Evolutionary conservation across 148 eudicot genomes (phyloP), one percentile per base, ranked within the genome.

Genomic region (Chenopodium formosanum): DNA sequence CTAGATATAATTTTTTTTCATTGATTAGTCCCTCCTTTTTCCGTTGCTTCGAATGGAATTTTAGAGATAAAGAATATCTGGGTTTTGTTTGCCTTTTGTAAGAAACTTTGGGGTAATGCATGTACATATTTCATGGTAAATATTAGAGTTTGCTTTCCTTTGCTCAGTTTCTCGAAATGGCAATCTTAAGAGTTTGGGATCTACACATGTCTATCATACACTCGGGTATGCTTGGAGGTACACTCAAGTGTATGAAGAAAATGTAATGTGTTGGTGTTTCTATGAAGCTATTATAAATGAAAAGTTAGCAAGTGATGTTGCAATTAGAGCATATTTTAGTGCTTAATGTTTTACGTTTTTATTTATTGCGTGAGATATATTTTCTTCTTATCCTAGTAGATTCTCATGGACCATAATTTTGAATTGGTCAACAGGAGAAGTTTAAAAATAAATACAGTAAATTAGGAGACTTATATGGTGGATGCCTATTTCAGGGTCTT

Each of bases 101-200:
- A 69, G 76, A 56, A 79, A 79, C 75, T 60, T 74, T 83, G 77
- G 64, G 76, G 53, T 25, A 80, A 76, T 78, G 82, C 77, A 78
- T 83, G 84, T 82, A 81, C 34, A 81, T 81, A 81, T 62, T 29
- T 48, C 78, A 63, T 74, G 69, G 44, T 65, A 60, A 44, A 73
- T 79, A 34, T 47, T 70, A 79, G 76, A 70, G 70, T 70, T 37
- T 53, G 2, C 4, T 37, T n/a, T 69, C 12, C 20, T 44, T 22
- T 72, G 11, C 25, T 2, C 22, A 22, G 66, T 62, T 58, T 8
- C 70, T 29, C 44, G 23, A n/a, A 71, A 56, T 72, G 76, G 37
- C 40, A 73, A 71, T 58, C 34, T 70, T 31, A 58, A 62, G 77
- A 16, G 68, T 71, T 50, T 14, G 63, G 67, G 82, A 44, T 68